Evolutionary conservation across 352 stramenopile genomes (phyloP), one percentile per base, ranked within the genome.

Genomic region (Halophytophthora polymorphica): DNA sequence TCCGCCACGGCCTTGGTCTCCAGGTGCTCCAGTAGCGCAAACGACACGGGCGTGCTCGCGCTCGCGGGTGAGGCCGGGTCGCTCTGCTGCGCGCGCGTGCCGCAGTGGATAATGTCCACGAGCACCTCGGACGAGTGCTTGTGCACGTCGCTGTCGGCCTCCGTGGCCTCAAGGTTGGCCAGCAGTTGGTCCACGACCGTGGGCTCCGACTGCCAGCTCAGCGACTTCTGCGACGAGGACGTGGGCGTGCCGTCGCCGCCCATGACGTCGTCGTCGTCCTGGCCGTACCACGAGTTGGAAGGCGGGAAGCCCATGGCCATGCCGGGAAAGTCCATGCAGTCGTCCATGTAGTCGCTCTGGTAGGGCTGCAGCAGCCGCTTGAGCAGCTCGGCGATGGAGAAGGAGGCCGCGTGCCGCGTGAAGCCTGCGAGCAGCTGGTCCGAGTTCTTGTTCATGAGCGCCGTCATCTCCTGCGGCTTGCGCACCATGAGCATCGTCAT

Each of bases 401-500:
- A 94, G 56, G 74, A 90, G 25, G 84, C 68, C 10, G 71, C 47
- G 48, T 94, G 84, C 4, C 54, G 56, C 2, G 87, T 64, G 45
- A 94, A 94, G 6, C 66, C 77, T 13, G 76, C 51, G 2, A 94
- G 57, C 45, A 94, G 57, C 58, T 73, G 66, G 37, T 86, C 79
- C 53, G 78, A 72, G 70, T 92, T 79, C 52, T 89, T 90, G 69
- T 94, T 94, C 42, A 94, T 73, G 22, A 89, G 48, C 47, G 62
- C 58, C 36, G 83, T 94, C 81, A 94, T 92, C 53, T 92, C 81
- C 48, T 90, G 75, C 31, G 83, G 80, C 62, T 92, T 92, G 56
- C 83, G 81, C 44, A 92, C 81, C 83, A 94, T 94, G 49, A 94
- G 73, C 76, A 94, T 88, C 11, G 77, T 89, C 58, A 92, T 72